phyloP scores from a whole-genome alignment of 768 basidiomycete species.

The Naganishia vishniacii region DNA sequence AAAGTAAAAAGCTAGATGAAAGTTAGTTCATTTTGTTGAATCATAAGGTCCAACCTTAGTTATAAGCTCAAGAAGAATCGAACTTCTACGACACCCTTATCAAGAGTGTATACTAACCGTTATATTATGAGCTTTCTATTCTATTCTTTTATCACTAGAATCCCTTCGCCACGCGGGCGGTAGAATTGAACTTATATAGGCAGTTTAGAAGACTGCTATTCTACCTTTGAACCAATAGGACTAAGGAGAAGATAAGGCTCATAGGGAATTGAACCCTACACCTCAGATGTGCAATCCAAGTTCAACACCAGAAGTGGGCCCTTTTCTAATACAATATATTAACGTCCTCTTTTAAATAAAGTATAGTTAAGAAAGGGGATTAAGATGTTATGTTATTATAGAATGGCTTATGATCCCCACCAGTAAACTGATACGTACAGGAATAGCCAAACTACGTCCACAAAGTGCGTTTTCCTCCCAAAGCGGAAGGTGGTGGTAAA shows the following conservation, averaged over 20 bases:
- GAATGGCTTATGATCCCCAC: constrained; percentile 1
- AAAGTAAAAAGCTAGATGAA: no score
- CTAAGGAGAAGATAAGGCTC: background rate
- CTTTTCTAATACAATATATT: no score
- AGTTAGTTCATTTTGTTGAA: no score
- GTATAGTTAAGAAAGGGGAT: background rate
- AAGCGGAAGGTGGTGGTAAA: no score
- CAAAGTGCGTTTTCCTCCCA: no score
- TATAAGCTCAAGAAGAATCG: constrained; percentile 16
- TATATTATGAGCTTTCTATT: constrained; percentile 14
- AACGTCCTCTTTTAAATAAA: background rate
- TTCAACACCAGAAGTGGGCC: constrained; percentile 16
- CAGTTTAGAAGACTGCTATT: constrained; percentile 14
- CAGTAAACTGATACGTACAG: constrained; percentile 11
- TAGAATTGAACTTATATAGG: constrained; percentile 10
- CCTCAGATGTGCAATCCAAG: constrained; percentile 16
- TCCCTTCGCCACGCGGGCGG: no score
- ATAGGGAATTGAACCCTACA: constrained; percentile 18
- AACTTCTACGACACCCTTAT: constrained; percentile 18
- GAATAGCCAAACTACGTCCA: constrained; percentile 16
- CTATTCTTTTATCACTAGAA: background rate
- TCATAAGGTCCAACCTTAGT: background rate
- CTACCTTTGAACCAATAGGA: constrained; percentile 4
- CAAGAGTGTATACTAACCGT: constrained; percentile 18
- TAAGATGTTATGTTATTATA: background rate